Evolutionary conservation across 805 yeast genomes (phyloP), one percentile per base, ranked within the genome.

Genomic region (Wickerhamomyces tratensis): DNA sequence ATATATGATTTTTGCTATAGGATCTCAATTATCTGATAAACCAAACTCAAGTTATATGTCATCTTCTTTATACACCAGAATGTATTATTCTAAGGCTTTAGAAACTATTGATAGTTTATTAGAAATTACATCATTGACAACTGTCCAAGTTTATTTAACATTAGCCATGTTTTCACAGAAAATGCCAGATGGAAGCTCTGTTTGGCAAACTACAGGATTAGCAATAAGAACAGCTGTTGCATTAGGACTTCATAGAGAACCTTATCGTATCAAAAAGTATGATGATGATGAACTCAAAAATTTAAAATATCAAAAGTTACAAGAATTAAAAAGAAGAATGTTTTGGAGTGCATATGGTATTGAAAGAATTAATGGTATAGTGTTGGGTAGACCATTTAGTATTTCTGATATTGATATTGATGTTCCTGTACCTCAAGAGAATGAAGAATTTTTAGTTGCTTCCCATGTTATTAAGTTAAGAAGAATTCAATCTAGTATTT

Each of bases 341-440:
- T 62, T 63, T 42, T 63, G 67, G 67, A 58, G 59, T 43, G 64
- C 64, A 5, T 63, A 61, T 45, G 61, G 64, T 6, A 48, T 62
- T 48, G 67, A 63, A 43, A 43, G 66, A 42, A 56, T 61, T 36
- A 59, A 57, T 39, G 66, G 64, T 1, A 43, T 63, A 13, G 54
- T 61, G 5, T 43, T 63, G 29, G 66, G 68, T 4, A 48, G 66
- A 39, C 69, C 69, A 9, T 63, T 63, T 45, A 56, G 64, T 13
- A 61, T 65, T 13, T 47, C 64, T 7, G 68, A 62, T 42, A 49
- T 49, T 25, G 67, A 62, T 42, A 61, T 65, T 37, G 65, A 57
- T 43, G 56, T 50, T 3, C 62, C 66, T 1, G 35, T 52, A 2
- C 56, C 59, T 4, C 7, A 31, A 12, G 55, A 52, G 33, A 49